These are phyloP conservation scores for Physaria fendleri DNA, from an alignment of 345 rosid genomes.

Conservation along the genomic window DNA sequence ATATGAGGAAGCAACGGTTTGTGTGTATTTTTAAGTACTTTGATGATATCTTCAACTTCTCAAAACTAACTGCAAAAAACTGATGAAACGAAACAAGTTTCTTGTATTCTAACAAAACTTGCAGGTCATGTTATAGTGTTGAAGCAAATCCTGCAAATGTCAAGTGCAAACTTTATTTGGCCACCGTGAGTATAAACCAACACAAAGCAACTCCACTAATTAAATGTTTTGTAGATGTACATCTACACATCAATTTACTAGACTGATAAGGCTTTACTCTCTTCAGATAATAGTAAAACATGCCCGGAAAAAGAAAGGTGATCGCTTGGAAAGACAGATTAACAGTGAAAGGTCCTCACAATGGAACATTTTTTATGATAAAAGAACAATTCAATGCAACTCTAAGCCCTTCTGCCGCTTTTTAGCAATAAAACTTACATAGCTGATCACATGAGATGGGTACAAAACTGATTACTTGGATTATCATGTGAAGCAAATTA, in stretches of 20 bases:
- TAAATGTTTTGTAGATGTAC: too few species aligned
- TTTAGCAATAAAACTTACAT: too few species aligned
- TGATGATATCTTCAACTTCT: constrained; percentile 8
- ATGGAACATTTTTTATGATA: neutral
- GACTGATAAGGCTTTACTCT: too few species aligned
- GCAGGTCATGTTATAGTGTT: constrained; percentile 50
- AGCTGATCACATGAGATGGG: neutral
- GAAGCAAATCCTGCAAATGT: constrained; percentile 58
- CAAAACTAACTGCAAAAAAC: neutral
- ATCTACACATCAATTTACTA: too few species aligned
- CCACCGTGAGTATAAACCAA: neutral
- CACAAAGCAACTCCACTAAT: neutral
- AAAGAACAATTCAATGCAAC: too few species aligned
- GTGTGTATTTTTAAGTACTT: neutral
- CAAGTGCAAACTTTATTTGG: constrained; percentile 8
- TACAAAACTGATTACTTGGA: neutral
- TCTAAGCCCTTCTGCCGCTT: too few species aligned
- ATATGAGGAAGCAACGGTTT: neutral
- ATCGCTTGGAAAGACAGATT: too few species aligned
- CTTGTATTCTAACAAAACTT: constrained; percentile 2
- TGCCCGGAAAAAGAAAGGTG: too few species aligned
- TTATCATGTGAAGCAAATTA: neutral
- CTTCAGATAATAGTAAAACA: too few species aligned
- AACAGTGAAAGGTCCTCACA: too few species aligned
- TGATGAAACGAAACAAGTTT: constrained; percentile 12